These are phyloP conservation scores for Fraxinus platypoda DNA, from an alignment of 305 asterid species.

Conservation along the genomic window DNA sequence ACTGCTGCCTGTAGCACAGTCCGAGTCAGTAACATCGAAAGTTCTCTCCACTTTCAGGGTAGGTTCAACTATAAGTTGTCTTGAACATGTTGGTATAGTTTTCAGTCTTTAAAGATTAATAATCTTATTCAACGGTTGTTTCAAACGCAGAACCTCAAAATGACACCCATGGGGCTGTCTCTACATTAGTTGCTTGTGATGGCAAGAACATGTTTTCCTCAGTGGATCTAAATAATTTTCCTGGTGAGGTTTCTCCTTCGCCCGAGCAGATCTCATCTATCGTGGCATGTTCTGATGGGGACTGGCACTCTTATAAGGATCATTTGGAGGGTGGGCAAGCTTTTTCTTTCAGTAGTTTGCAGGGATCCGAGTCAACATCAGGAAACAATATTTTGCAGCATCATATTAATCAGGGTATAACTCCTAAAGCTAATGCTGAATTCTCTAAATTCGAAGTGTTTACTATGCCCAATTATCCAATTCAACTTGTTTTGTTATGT, in stretches of 20 bases:
- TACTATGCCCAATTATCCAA: not conserved
- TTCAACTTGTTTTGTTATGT: not conserved
- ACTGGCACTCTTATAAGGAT: conserved; percentile 31
- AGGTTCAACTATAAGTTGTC: not conserved
- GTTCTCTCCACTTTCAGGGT: conserved; percentile 26
- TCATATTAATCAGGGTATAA: conserved; percentile 15
- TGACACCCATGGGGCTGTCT: conserved; percentile 18
- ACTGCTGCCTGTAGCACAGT: conserved; percentile 15
- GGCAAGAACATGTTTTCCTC: conserved; percentile 29
- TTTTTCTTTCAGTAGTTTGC: conserved; percentile 22
- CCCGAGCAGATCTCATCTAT: conserved; percentile 41
- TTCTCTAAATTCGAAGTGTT: not conserved
- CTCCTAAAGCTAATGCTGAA: conserved; percentile 5
- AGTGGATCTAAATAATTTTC: conserved; percentile 13
- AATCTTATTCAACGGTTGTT: conserved; percentile 3
- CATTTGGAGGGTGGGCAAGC: conserved; percentile 28
- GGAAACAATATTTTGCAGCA: conserved; percentile 27
- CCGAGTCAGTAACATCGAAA: conserved; percentile 8
- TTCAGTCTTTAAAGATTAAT: not conserved
- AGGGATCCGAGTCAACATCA: conserved; percentile 24
- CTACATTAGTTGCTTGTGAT: conserved; percentile 20
- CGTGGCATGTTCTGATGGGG: conserved; percentile 38
- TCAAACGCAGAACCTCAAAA: conserved; percentile 33
- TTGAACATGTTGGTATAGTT: conserved; percentile 2
- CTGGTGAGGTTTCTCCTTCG: conserved; percentile 32